A percentile compares a stretch with the other conserved stretches of the same genome.
Conservation (phyloP, 345 rosid species). For the Lenwebbia sp. region DNA sequence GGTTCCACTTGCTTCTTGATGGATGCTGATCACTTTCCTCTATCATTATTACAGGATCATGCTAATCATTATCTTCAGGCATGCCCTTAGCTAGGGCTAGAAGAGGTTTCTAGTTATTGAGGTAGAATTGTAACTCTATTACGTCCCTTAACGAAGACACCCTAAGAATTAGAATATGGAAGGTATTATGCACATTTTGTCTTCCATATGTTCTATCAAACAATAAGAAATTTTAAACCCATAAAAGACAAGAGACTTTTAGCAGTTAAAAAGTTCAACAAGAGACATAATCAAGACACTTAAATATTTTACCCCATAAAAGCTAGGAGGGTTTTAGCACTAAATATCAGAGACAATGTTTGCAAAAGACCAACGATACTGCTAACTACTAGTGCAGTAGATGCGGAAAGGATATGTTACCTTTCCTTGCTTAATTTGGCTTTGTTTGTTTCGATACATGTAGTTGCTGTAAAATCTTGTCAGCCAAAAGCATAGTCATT, state of each 20-base stretch:
- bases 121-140: background rate
- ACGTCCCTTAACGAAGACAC: background rate
- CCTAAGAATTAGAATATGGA: background rate
- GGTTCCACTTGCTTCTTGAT: too few relatives aligned
- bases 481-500: background rate
- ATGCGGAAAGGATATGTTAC: conserved; percentile 59
- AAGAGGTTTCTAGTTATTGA: background rate
- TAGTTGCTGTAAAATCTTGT: background rate
- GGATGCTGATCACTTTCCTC: too few relatives aligned
- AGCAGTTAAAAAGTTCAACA: background rate
- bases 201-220: background rate
- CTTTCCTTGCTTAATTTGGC: conserved; percentile 15
- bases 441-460: conserved; percentile 1
- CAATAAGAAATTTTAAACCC: conserved; percentile 11
- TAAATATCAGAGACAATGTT: conserved; percentile 46
- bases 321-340: conserved; percentile 45
- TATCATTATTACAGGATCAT: background rate
- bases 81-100: background rate
- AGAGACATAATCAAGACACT: conserved; percentile 6
- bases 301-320: conserved; percentile 88
- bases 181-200: background rate
- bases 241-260: conserved; percentile 12
- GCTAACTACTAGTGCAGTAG: conserved; percentile 77
- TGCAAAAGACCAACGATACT: conserved; percentile 63
- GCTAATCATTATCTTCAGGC: background rate